These are phyloP conservation scores for Fusarium tricinctum DNA, from an alignment of 2,329 filamentous ascomycete species.

Conservation along the genomic window DNA sequence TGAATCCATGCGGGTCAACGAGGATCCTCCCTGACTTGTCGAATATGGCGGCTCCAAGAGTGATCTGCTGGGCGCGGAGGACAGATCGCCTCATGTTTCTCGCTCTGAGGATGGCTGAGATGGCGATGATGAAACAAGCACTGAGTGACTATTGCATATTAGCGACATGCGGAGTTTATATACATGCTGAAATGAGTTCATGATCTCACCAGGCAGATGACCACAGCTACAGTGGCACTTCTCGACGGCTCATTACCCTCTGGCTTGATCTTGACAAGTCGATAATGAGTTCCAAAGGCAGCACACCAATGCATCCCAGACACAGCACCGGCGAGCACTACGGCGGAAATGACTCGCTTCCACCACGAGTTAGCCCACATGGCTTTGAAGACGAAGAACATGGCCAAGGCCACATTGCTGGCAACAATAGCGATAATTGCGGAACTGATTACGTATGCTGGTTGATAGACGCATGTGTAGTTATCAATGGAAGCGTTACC, in stretches of 20 bases:
- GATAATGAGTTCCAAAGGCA: conserved; percentile 77
- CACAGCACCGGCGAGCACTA: conserved; percentile 79
- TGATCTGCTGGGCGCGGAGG: conserved; percentile 73
- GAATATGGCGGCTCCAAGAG: conserved; percentile 73
- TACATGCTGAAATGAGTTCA: background rate
- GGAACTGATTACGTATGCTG: conserved; percentile 74
- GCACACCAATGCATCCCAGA: conserved; percentile 93
- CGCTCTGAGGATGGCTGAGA: conserved; percentile 67
- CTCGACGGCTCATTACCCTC: conserved; percentile 63
- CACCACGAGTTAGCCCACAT: conserved; percentile 85
- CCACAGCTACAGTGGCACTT: conserved; percentile 78
- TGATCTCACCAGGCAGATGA: conserved; percentile 74
- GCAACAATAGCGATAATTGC: conserved; percentile 79
- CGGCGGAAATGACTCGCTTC: conserved; percentile 76
- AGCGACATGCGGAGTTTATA: background rate
- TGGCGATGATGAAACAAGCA: conserved; percentile 72
- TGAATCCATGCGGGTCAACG: conserved; percentile 76
- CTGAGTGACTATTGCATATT: conserved; percentile 65
- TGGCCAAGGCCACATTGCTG: conserved; percentile 75
- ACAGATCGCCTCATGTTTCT: conserved; percentile 67
- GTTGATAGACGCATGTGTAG: conserved; percentile 75
- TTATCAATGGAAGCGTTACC: conserved; percentile 88
- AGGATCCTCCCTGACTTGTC: conserved; percentile 75
- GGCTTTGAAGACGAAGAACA: conserved; percentile 83
- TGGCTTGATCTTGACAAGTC: conserved; percentile 61